Base-by-base conservation (phyloP, 2,329 filamentous ascomycete species). In the Lecanicillium sp. region DNA sequence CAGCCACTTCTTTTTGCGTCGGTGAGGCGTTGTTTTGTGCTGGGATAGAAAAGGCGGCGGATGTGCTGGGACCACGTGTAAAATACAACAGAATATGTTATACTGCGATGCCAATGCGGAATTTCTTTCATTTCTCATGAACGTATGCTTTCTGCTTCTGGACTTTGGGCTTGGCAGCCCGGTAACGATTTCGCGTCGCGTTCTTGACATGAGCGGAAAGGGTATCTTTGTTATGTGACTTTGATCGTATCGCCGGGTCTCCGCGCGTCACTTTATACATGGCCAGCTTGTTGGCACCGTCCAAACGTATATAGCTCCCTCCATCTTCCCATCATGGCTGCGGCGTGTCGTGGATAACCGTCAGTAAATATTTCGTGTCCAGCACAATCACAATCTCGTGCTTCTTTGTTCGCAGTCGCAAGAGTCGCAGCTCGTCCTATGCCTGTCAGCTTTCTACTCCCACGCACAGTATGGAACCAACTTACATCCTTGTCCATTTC, bases 371-470 rank as follows among this genome's bases (percentile, higher is more conserved):
- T 60, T 87, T 90, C 33, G 78, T 61, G 63, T 91, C 87, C 64
- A 86, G 87, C 17, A 91, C 84, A 59, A 93, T 87, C 51, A 93
- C 84, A 53, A 93, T 69, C 65, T 94, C 88, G 57, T 90, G 86
- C 65, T 87, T 90, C 71, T 83, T 89, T n/a, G 87, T 91, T 55
- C 88, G 78, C 54, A 94, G 62, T 53, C 87, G 76, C 44, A 93
- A 66, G 40, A 93, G 71, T 67, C 84, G 89, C 53, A 90, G 67
- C 61, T 90, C 87, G 58, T 93, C 87, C 75, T 85, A 54, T 12
- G 2, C 38, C 17, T n/a, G 48, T 65, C 44, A 65, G 62, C 42
- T 47, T n/a, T n/a, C 2, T 2, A 5, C 4, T 20, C 12, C 23
- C 5, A 26, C 11, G 32, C 27, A 20, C 11, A 30, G 11, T 2